phyloP scores from a whole-genome alignment of 2,329 filamentous ascomycete genomes.

The Escovopsis sp. region DNA sequence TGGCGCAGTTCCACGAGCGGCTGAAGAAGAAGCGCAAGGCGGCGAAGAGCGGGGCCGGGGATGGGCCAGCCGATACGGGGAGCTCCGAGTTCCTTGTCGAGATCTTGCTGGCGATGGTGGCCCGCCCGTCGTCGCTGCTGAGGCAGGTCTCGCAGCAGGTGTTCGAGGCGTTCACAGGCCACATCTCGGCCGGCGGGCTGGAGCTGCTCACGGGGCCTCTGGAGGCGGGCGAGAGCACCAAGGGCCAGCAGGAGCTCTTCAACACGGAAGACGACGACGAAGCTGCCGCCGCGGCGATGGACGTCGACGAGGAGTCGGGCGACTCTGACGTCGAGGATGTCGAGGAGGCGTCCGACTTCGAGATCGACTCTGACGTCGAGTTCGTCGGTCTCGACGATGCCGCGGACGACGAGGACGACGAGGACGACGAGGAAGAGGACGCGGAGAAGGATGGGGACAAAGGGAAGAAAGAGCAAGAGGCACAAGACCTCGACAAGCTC shows the following conservation, averaged over 20 bases:
- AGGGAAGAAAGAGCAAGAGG: conserved; percentile 25
- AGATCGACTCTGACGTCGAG: conserved; percentile 32
- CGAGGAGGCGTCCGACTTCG: conserved; percentile 26
- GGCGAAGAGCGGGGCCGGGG: conserved; percentile 15
- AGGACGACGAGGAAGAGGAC: conserved; percentile 25
- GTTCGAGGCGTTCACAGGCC: conserved; percentile 64
- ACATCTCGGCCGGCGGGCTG: conserved; percentile 59
- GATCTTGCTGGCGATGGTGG: conserved; percentile 77
- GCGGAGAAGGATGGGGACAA: conserved; percentile 25
- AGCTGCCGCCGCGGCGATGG: too few species aligned
- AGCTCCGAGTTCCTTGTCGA: conserved; percentile 66
- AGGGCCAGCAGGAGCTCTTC: conserved; percentile 79
- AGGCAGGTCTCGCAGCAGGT: conserved; percentile 78
- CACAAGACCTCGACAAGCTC: conserved; percentile 49
- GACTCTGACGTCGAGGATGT: conserved; percentile 27
- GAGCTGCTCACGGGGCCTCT: conserved; percentile 53
- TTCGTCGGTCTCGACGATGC: conserved; percentile 29
- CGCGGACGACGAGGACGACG: conserved; percentile 28
- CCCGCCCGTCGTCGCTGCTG: conserved; percentile 70
- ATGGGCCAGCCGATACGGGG: conserved; percentile 37
- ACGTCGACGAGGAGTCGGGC: conserved; percentile 29
- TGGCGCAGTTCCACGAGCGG: conserved; percentile 60
- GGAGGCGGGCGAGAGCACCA: conserved; percentile 60
- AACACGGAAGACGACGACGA: conserved; percentile 47
- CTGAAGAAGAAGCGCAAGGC: conserved; percentile 28